phyloP scores from a whole-genome alignment of 2,329 filamentous ascomycete species.

The Myrmaecium sp. region DNA sequence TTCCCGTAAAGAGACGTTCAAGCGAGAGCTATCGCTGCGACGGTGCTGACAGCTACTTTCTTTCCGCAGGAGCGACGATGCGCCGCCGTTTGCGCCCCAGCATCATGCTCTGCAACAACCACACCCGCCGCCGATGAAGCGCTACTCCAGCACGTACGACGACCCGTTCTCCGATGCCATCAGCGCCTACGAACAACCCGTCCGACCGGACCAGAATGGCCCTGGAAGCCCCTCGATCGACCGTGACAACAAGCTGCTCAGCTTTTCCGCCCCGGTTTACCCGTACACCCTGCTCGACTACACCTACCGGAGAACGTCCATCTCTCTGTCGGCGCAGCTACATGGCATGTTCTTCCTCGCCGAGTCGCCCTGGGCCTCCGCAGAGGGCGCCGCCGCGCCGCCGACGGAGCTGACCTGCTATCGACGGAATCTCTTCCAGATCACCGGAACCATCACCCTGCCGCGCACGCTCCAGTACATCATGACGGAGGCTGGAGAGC shows the following conservation, averaged over 20 bases:
- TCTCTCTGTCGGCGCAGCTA: conserved; percentile 57
- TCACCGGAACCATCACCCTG: conserved; percentile 73
- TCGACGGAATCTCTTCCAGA: conserved; percentile 87
- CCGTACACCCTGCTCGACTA: conserved; percentile 50
- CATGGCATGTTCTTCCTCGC: conserved; percentile 84
- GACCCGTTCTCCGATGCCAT: conserved; percentile 34
- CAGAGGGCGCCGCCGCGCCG: conserved; percentile 37
- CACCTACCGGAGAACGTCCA: conserved; percentile 42
- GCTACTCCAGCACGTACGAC: conserved; percentile 32
- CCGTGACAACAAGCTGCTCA: conserved; percentile 41
- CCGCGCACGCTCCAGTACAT: conserved; percentile 65
- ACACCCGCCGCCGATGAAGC: conserved; percentile 28
- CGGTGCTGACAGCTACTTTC: no score
- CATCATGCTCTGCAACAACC: conserved; percentile 22
- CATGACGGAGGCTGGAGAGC: conserved; percentile 68
- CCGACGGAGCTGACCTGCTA: conserved; percentile 85
- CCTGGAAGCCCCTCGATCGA: conserved; percentile 42
- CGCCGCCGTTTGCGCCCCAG: conserved; percentile 26
- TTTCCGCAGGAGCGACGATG: conserved; percentile 32
- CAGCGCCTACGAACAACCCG: conserved; percentile 29
- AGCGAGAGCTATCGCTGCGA: conserved; percentile 9
- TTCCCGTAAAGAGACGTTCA: no score
- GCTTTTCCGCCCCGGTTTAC: conserved; percentile 30
- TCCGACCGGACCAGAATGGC: conserved; percentile 25
- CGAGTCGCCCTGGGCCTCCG: conserved; percentile 51